Evolutionary conservation across 805 yeast species (phyloP).

Genomic region (Kazachstania kunashirensis): DNA sequence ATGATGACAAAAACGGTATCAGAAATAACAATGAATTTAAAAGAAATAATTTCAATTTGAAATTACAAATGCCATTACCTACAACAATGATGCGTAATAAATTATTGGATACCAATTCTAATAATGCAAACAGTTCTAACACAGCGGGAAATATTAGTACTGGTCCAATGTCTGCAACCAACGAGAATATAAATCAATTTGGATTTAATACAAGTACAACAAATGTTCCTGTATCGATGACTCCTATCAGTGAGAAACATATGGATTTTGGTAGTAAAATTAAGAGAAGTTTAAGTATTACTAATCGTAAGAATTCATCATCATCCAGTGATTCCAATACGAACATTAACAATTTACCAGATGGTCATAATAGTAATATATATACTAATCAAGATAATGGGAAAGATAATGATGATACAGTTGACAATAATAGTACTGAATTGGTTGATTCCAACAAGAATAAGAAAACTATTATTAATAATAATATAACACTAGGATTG

Average conservation of each 20-base stretch:
- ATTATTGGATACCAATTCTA: constrained; percentile 14
- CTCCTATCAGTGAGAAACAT: constrained; percentile 62
- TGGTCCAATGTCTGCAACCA: constrained; percentile 1
- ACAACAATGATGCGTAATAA: constrained; percentile 32
- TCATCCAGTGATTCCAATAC: neutral
- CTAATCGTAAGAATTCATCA: constrained; percentile 10
- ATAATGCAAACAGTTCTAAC: constrained; percentile 1
- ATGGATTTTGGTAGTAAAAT: constrained; percentile 20
- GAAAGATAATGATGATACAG: neutral
- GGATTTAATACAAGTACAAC: constrained; percentile 50
- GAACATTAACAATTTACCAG: neutral
- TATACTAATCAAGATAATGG: no score
- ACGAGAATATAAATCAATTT: constrained; percentile 52
- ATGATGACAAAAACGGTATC: constrained; percentile 12
- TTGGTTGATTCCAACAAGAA: neutral
- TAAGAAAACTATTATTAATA: neutral
- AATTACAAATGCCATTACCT: constrained; percentile 71
- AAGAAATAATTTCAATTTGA: constrained; percentile 45
- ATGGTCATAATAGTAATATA: neutral
- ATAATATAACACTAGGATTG: neutral
- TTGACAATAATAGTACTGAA: neutral
- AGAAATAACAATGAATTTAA: constrained; percentile 29
- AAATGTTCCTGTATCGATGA: constrained; percentile 56
- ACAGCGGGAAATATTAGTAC: neutral
- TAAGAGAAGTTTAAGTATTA: constrained; percentile 18